A percentile compares a stretch with the other conserved stretches of the same genome.
phyloP scores from a whole-genome alignment of 768 basidiomycete species.

The Mycena leptocephala region DNA sequence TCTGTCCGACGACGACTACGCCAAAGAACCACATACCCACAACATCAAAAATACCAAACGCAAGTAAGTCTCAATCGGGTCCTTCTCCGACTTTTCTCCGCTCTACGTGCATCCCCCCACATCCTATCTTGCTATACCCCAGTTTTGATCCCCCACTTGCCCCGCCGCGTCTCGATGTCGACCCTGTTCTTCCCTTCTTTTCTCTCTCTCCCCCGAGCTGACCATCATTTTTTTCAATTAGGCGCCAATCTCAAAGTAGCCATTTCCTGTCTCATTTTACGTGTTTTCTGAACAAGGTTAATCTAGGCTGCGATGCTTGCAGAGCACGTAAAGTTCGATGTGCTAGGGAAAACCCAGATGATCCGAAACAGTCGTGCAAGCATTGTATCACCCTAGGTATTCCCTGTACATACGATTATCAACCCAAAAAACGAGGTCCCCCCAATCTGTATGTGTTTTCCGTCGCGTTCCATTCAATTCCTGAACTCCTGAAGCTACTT shows the following conservation, averaged over 20 bases:
- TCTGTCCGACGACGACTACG: constrained; percentile 75
- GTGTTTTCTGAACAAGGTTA: constrained; percentile 37
- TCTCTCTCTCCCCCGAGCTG: constrained; percentile 45
- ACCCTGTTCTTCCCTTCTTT: constrained; percentile 41
- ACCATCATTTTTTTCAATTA: constrained; percentile 56
- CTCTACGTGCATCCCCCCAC: constrained; percentile 44
- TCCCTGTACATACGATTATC: constrained; percentile 92
- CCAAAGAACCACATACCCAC: constrained; percentile 73
- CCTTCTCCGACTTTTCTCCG: constrained; percentile 75
- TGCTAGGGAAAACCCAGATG: constrained; percentile 84
- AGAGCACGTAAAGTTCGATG: constrained; percentile 91
- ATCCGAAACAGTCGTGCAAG: constrained; percentile 86
- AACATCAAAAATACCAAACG: constrained; percentile 80
- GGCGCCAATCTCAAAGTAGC: constrained; percentile 91
- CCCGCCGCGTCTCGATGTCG: constrained; percentile 44
- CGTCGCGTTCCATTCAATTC: not conserved
- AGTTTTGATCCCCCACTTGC: constrained; percentile 57
- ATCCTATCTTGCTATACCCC: constrained; percentile 44
- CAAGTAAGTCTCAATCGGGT: constrained; percentile 70
- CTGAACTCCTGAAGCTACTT: constrained; percentile 70
- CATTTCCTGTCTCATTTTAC: constrained; percentile 40
- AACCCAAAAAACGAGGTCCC: constrained; percentile 94
- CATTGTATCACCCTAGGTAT: constrained; percentile 89
- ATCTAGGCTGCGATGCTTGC: constrained; percentile 88
- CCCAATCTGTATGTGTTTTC: constrained; percentile 83